A percentile compares a stretch with the other conserved stretches of the same genome.
These are phyloP conservation scores for Nemania sp. DNA, from an alignment of 2,329 filamentous ascomycete species.

Conservation along the genomic window DNA sequence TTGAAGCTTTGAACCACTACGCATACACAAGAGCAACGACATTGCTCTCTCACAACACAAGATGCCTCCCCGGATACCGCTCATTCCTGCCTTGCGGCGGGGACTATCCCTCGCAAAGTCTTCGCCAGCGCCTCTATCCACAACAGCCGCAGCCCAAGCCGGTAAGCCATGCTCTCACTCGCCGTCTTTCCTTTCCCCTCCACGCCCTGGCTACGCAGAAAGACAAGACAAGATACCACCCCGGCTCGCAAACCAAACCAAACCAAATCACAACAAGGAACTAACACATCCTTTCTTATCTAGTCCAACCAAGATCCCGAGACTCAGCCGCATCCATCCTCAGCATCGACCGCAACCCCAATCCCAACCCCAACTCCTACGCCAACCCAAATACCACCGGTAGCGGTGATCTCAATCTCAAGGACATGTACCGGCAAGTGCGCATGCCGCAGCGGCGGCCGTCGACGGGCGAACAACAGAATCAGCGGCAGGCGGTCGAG, in stretches of 20 bases:
- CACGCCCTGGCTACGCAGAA: background rate
- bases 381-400: no score
- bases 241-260: no score
- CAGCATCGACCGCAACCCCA: conserved; percentile 27
- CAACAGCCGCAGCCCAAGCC: conserved; percentile 28
- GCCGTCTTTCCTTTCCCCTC: background rate
- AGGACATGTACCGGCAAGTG: conserved; percentile 26
- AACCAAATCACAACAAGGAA: no score
- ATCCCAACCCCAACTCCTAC: no score
- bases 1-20: conserved; percentile 3
- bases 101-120: conserved; percentile 26
- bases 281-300: no score
- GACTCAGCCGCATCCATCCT: conserved; percentile 30
- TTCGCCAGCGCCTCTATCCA: conserved; percentile 34
- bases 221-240: no score
- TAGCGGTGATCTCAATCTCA: no score
- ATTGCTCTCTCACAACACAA: conserved; percentile 26
- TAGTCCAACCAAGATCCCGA: conserved; percentile 26
- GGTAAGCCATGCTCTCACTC: conserved; percentile 25
- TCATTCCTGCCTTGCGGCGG: conserved; percentile 32
- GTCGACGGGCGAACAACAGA: background rate
- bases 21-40: background rate
- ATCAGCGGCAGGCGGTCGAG: conserved; percentile 31
- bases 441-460: background rate
- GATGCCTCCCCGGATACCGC: conserved; percentile 49